Conservation (phyloP, 1,139 yeast species). For the Meyerozyma smithsonii region DNA sequence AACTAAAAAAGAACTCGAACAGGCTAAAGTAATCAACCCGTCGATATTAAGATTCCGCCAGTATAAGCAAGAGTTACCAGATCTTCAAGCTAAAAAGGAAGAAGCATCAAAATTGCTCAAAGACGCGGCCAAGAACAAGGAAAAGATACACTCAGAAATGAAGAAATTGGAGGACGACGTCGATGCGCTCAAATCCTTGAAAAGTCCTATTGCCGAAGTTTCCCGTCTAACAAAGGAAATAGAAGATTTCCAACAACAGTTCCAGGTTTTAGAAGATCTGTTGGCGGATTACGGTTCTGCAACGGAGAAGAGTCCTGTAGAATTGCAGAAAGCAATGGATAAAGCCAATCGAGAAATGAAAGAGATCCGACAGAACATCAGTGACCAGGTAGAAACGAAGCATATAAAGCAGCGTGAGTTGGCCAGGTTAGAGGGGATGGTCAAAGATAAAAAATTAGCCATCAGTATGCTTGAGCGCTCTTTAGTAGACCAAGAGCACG, state of each 20-base stretch:
- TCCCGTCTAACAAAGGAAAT: constrained; percentile 34
- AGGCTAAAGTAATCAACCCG: constrained; percentile 8
- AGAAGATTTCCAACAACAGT: constrained; percentile 23
- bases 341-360: constrained; percentile 41
- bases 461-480: constrained; percentile 33
- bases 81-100: constrained; percentile 31
- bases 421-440: constrained; percentile 43
- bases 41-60: constrained; percentile 5
- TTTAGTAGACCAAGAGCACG: constrained; percentile 11
- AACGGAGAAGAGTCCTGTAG: constrained; percentile 34
- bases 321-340: constrained; percentile 49
- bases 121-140: constrained; percentile 14
- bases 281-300: constrained; percentile 28
- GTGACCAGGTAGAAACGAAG: constrained; percentile 42
- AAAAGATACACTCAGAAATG: constrained; percentile 9
- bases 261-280: constrained; percentile 34
- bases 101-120: constrained; percentile 28
- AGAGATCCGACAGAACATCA: constrained; percentile 39
- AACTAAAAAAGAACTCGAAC: constrained; percentile 10
- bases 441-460: constrained; percentile 53
- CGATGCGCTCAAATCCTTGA: constrained; percentile 13
- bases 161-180: constrained; percentile 10
- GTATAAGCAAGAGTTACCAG: constrained; percentile 5
- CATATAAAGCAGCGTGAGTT: constrained; percentile 46
- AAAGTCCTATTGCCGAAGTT: constrained; percentile 33